Evolutionary conservation across 1,284 basidiomycete genomes (phyloP), one percentile per base, ranked within the genome.

Genomic region (Tilletiaria anomala): DNA sequence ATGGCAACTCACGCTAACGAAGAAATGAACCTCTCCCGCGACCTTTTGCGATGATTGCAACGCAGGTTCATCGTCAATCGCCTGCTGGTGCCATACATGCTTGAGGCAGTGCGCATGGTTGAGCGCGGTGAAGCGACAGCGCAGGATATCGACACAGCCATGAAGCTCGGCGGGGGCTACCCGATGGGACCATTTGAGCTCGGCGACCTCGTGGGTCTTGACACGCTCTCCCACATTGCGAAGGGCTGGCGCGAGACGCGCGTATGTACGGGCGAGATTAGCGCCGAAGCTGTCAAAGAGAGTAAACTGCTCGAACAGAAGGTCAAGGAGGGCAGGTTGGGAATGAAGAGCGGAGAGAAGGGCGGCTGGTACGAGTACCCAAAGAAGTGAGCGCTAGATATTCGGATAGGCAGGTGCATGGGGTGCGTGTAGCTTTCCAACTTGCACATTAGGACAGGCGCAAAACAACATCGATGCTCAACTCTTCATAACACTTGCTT

Each of bases 131-230:
- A 76, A 40, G 75, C 75, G 1, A 70, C 73, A 6, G 62, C 72
- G 11, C 69, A 74, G 61, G 75, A 76, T 60, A 70, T 76, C 43
- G 75, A 76, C 60, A 71, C 68, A 10, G 75, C 75, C 26, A 76
- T 76, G 75, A 74, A 75, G 64, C 69, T 76, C 19, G 75, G 75
- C 21, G 74, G 74, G 12, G 75, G 75, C 35, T 59, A 62, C 50
- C 61, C 66, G 5, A 65, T 71, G 58, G 68, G 73, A 51, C 75
- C 75, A 19, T 71, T 76, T 54, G 73, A 75, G 60, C 69, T 76
- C 6, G 69, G 72, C 21, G 75, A 76, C 59, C 71, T 73, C 42
- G 71, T 75, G 33, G 74, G 74, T 31, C 66, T 75, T 35, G 72
- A 73, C 69, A 67, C 68, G 3, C 46, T 55, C 31, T 48, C 42